Evolutionary conservation across 306 rosid genomes (phyloP).

Genomic region (Bauhinia variegata): DNA sequence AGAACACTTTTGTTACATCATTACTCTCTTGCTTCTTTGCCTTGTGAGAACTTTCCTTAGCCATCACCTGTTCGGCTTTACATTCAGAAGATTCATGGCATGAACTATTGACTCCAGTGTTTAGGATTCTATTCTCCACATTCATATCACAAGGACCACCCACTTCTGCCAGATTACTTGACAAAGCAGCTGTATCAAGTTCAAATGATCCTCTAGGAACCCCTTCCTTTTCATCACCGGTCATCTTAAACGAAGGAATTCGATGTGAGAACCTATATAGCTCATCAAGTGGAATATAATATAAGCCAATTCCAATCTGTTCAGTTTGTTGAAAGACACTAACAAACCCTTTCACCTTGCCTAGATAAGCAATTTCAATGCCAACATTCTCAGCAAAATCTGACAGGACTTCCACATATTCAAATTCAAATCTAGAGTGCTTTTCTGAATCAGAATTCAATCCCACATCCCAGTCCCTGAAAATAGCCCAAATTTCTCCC

Average conservation of each 20-base stretch:
- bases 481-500: conserved; percentile 74
- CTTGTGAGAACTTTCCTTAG: not conserved
- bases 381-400: conserved; percentile 47
- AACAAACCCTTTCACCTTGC: conserved; percentile 58
- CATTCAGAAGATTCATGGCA: conserved; percentile 11
- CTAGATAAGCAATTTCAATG: conserved; percentile 43
- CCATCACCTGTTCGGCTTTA: conserved; percentile 22
- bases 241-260: conserved; percentile 54
- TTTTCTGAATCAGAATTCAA: conserved; percentile 52
- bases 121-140: conserved; percentile 13
- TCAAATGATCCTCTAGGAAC: conserved; percentile 61
- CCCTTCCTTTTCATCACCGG: conserved; percentile 54
- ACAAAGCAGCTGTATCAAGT: conserved; percentile 59
- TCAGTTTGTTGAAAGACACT: conserved; percentile 47
- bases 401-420: conserved; percentile 54
- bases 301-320: conserved; percentile 26
- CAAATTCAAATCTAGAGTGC: conserved; percentile 34
- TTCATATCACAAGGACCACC: conserved; percentile 20
- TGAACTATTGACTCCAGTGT: conserved; percentile 5
- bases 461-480: conserved; percentile 57
- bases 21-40: conserved; percentile 20
- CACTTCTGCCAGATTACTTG: conserved; percentile 28
- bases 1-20: conserved; percentile 18
- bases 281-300: conserved; percentile 45
- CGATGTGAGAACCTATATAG: conserved; percentile 56